A percentile compares a stretch with the other conserved stretches of the same genome.
Conservation (phyloP, 331 rosid genomes). For the Rhamnella rubrinervis region DNA sequence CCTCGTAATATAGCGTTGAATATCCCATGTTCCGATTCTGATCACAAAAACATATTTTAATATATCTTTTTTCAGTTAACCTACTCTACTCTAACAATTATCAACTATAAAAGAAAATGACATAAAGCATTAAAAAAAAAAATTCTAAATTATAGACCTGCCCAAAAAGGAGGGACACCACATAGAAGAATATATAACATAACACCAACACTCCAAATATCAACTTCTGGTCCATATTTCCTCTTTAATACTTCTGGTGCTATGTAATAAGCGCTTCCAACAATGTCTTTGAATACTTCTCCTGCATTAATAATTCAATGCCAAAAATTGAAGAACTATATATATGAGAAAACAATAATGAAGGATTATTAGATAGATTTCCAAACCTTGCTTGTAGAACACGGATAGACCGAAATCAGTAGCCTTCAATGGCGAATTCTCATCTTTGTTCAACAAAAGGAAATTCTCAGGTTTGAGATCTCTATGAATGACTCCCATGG, state of each 20-base stretch:
- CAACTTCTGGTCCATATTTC: slow-evolving; percentile 93
- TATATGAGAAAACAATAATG: neutral
- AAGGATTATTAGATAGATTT: neutral
- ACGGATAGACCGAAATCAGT: slow-evolving; percentile 93
- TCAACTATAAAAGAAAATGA: neutral
- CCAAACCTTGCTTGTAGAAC: slow-evolving; percentile 88
- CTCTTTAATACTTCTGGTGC: slow-evolving; percentile 96
- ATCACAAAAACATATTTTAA: slow-evolving; percentile 15
- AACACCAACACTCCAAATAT: slow-evolving; percentile 96
- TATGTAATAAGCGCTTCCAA: slow-evolving; percentile 92
- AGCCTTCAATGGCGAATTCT: slow-evolving; percentile 88
- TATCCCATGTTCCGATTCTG: slow-evolving; percentile 95
- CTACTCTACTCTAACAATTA: neutral
- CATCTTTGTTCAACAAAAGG: slow-evolving; percentile 71
- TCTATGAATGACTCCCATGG: slow-evolving; percentile 95
- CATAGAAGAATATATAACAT: slow-evolving; percentile 85
- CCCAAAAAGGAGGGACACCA: slow-evolving; percentile 98
- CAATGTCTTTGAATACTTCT: slow-evolving; percentile 76
- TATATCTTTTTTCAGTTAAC: neutral
- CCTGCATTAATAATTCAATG: slow-evolving; percentile 39
- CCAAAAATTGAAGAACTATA: neutral
- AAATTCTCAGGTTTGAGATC: slow-evolving; percentile 99
- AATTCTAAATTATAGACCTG: slow-evolving; percentile 42
- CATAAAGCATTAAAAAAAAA: neutral
- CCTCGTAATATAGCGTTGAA: slow-evolving; percentile 82